These are phyloP conservation scores for Davidsoniella neocaledoniae DNA, from an alignment of 2,329 filamentous ascomycete species.

Conservation along the genomic window DNA sequence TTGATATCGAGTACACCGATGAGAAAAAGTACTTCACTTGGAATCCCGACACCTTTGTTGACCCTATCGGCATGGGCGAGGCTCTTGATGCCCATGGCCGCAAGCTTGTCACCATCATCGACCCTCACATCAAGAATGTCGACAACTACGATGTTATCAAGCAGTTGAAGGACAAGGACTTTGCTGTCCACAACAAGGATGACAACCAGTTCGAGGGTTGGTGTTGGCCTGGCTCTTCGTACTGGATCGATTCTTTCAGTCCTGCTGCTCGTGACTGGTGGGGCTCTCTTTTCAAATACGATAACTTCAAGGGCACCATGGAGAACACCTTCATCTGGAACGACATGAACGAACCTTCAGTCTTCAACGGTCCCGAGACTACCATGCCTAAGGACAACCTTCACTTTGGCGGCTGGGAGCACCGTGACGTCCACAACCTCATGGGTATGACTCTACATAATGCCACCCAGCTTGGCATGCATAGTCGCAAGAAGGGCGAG, in stretches of 20 bases:
- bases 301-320: conserved; percentile 69
- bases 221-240: conserved; percentile 96
- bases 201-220: conserved; percentile 81
- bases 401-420: conserved; percentile 83
- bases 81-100: conserved; percentile 72
- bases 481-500: conserved; percentile 75
- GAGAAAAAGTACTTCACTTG: conserved; percentile 98
- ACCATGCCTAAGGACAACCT: conserved; percentile 99
- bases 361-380: conserved; percentile 95
- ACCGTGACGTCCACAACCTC: conserved; percentile 89
- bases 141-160: conserved; percentile 60
- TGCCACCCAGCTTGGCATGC: conserved; percentile 71
- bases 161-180: conserved; percentile 66
- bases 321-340: conserved; percentile 94
- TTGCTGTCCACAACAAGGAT: conserved; percentile 82
- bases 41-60: conserved; percentile 74
- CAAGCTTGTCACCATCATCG: conserved; percentile 87
- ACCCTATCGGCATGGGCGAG: conserved; percentile 75
- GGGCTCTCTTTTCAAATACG: conserved; percentile 73
- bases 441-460: conserved; percentile 94
- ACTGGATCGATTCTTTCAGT: conserved; percentile 95
- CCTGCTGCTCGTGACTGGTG: conserved; percentile 87
- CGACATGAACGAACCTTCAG: conserved; percentile 98
- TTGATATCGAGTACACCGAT: conserved; percentile 95
- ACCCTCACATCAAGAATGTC: conserved; percentile 93